A percentile compares a stretch with the other conserved stretches of the same genome.
These are phyloP conservation scores for Epichloe sibirici DNA, from an alignment of 2,329 filamentous ascomycete genomes.

Conservation along the genomic window DNA sequence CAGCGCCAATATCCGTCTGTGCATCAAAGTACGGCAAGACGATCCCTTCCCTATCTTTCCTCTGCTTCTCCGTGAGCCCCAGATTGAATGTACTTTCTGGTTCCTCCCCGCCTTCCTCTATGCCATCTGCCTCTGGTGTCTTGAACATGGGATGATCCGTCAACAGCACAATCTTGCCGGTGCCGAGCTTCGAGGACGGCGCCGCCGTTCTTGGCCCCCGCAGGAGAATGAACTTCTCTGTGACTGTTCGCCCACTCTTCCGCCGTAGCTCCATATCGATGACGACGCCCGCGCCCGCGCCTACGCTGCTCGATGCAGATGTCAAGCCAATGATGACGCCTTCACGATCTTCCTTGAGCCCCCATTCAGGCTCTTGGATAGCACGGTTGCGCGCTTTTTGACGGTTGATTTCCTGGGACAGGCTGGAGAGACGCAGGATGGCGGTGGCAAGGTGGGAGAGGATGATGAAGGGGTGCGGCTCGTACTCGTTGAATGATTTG, in stretches of 20 bases:
- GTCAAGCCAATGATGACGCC: constrained; percentile 61
- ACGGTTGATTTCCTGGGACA: constrained; percentile 60
- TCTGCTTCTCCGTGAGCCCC: constrained; percentile 81
- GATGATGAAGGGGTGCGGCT: constrained; percentile 57
- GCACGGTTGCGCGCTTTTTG: constrained; percentile 69
- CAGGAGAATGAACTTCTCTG: constrained; percentile 50
- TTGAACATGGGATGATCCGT: constrained; percentile 66
- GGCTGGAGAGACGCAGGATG: constrained; percentile 59
- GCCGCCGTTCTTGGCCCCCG: not conserved
- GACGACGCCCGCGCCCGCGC: constrained; percentile 41
- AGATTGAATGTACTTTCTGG: constrained; percentile 74
- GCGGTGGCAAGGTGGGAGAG: constrained; percentile 82
- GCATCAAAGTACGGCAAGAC: constrained; percentile 95
- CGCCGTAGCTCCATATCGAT: constrained; percentile 78
- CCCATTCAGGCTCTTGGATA: constrained; percentile 63
- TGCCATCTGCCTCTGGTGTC: constrained; percentile 24
- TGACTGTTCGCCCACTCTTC: constrained; percentile 65
- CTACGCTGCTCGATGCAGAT: constrained; percentile 21
- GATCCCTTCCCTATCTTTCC: constrained; percentile 73
- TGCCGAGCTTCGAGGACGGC: constrained; percentile 12
- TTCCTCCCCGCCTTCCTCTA: constrained; percentile 35
- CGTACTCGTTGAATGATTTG: constrained; percentile 37
- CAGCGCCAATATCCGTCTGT: constrained; percentile 64
- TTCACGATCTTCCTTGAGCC: constrained; percentile 64
- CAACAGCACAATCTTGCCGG: constrained; percentile 43